Evolutionary conservation across 345 rosid genomes (phyloP).

Genomic region (Populus euphratica): DNA sequence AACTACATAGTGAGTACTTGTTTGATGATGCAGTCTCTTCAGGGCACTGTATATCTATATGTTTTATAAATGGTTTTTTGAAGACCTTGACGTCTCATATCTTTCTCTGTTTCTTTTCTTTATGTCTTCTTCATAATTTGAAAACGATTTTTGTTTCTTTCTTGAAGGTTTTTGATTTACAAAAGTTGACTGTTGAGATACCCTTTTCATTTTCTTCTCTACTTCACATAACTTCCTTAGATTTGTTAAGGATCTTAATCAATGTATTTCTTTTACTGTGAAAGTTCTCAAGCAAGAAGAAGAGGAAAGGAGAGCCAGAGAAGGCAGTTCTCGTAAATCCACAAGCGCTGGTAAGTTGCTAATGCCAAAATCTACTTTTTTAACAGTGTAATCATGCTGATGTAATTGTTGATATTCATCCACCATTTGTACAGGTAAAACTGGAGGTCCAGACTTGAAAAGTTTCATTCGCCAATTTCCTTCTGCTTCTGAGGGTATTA

Average conservation of each 20-base stretch:
- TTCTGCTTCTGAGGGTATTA: slow-evolving; percentile 54
- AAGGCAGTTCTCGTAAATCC: slow-evolving; percentile 48
- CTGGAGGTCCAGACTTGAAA: slow-evolving; percentile 74
- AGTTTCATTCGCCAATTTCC: slow-evolving; percentile 85
- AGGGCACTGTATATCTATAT: not conserved
- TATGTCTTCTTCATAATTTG: not conserved
- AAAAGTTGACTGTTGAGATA: not conserved
- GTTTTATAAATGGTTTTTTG: not conserved
- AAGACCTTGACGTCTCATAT: not conserved
- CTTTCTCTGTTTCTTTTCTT: not conserved
- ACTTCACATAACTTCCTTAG: not conserved
- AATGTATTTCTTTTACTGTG: slow-evolving; percentile 2
- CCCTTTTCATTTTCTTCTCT: not conserved
- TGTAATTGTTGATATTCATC: slow-evolving; percentile 6
- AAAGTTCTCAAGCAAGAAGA: slow-evolving; percentile 82
- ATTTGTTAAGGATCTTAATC: slow-evolving; percentile 6
- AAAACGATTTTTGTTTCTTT: not conserved
- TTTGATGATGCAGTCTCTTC: not conserved
- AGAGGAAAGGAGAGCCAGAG: slow-evolving; percentile 67
- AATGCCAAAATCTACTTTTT: slow-evolving; percentile 1
- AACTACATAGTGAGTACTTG: not conserved
- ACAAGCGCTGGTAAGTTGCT: slow-evolving; percentile 39
- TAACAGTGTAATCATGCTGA: not conserved
- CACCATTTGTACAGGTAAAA: slow-evolving; percentile 46
- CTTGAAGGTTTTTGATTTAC: not conserved